phyloP scores from a whole-genome alignment of 495 filamentous ascomycete genomes.

The Daldinia bambusicola region DNA sequence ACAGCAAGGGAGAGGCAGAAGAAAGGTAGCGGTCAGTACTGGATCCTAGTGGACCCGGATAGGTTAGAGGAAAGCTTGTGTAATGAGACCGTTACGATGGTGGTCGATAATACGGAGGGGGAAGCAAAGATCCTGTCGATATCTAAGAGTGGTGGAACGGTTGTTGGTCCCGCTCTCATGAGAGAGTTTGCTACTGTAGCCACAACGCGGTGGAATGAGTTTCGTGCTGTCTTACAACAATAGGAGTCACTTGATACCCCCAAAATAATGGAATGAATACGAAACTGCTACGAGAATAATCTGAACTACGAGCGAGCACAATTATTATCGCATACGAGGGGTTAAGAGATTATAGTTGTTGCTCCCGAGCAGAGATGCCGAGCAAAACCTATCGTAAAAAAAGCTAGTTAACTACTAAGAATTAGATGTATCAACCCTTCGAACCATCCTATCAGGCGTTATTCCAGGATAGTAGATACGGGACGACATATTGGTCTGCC shows the following conservation, averaged over 20 bases:
- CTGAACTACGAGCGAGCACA: neutral
- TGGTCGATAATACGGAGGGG: constrained; percentile 69
- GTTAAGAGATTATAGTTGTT: no score
- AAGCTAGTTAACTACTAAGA: neutral
- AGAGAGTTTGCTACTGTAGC: constrained; percentile 54
- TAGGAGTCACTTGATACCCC: constrained; percentile 34
- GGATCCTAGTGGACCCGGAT: constrained; percentile 90
- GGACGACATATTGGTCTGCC: constrained; percentile 79
- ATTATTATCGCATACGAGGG: neutral
- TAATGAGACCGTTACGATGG: constrained; percentile 75
- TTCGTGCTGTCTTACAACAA: constrained; percentile 41
- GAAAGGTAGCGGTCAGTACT: constrained; percentile 63
- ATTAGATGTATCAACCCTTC: constrained; percentile 63
- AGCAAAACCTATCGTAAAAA: neutral
- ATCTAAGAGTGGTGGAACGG: constrained; percentile 82
- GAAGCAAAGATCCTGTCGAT: constrained; percentile 71
- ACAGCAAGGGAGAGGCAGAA: constrained; percentile 67
- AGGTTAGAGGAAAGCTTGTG: constrained; percentile 86
- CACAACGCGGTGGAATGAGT: constrained; percentile 55
- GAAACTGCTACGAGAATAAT: neutral
- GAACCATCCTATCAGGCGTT: constrained; percentile 82
- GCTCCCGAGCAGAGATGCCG: no score
- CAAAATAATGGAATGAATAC: constrained; percentile 20
- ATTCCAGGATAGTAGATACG: constrained; percentile 97
- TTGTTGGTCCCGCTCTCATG: constrained; percentile 53